phyloP scores from a whole-genome alignment of 2,329 filamentous ascomycete species.

The Colletotrichum sp. region DNA sequence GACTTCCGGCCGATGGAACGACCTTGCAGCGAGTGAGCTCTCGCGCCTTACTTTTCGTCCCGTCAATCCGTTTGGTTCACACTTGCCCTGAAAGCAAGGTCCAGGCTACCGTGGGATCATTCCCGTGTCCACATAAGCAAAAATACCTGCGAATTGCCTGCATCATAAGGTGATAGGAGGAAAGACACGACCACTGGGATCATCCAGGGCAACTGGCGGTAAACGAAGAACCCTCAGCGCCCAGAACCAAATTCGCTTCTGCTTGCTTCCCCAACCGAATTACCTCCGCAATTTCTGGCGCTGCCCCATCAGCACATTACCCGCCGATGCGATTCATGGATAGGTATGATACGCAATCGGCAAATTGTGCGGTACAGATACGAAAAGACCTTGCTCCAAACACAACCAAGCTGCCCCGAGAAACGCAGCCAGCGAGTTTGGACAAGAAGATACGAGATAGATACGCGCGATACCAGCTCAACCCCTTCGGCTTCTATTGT shows the following conservation, averaged over 20 bases:
- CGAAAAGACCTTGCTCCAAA: background rate
- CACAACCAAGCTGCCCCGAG: background rate
- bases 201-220: slow-evolving; percentile 1
- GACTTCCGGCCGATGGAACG: slow-evolving; percentile 9
- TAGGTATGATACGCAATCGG: background rate
- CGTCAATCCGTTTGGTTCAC: slow-evolving; percentile 6
- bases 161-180: background rate
- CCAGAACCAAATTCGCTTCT: background rate
- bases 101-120: background rate
- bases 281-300: background rate
- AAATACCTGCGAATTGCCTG: background rate
- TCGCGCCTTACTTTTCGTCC: background rate
- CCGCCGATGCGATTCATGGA: background rate
- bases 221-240: background rate
- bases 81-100: background rate
- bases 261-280: background rate
- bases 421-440: background rate
- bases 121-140: slow-evolving; percentile 2
- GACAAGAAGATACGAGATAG: background rate
- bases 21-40: background rate
- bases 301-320: background rate
- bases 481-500: background rate
- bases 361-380: background rate
- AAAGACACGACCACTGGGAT: background rate
- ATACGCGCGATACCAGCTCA: background rate